Percentiles rank a stretch among this genome's conserved stretches.
Conservation (phyloP, 192 early-diverging fungal genomes). For the Coemansia sp. region DNA sequence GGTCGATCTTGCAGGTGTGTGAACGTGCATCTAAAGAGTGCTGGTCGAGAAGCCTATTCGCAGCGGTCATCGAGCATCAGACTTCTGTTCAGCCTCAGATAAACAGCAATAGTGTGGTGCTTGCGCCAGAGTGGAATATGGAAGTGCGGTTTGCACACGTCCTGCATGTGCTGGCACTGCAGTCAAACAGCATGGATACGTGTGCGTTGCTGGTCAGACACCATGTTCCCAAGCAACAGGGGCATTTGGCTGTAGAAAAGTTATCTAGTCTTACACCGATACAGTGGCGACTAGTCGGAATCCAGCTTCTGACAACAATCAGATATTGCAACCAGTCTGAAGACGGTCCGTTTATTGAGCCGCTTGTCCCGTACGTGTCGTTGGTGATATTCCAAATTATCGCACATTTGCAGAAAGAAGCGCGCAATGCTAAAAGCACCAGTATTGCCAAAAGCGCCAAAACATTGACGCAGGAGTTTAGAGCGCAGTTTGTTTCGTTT, state of each 20-base stretch:
- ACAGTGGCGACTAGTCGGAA: slow-evolving; percentile 29
- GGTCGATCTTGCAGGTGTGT: slow-evolving; percentile 22
- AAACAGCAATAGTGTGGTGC: neutral
- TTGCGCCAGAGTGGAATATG: slow-evolving; percentile 19
- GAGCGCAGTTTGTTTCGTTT: slow-evolving; percentile 31
- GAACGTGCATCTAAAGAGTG: slow-evolving; percentile 15
- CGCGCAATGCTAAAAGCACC: neutral
- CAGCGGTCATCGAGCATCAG: neutral
- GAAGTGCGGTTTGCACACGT: slow-evolving; percentile 32
- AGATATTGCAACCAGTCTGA: slow-evolving; percentile 20
- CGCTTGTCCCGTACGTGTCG: slow-evolving; percentile 33
- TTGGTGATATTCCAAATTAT: slow-evolving; percentile 12
- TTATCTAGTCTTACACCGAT: slow-evolving; percentile 16
- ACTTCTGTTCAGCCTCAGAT: neutral
- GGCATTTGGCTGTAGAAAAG: too few relatives aligned
- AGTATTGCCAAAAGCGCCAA: slow-evolving; percentile 2
- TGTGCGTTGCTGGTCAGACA: slow-evolving; percentile 11
- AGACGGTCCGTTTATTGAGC: neutral
- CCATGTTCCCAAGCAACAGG: neutral
- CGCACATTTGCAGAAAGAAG: neutral
- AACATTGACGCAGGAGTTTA: slow-evolving; percentile 7
- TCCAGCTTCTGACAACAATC: slow-evolving; percentile 17
- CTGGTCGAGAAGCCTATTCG: slow-evolving; percentile 29
- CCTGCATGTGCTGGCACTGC: slow-evolving; percentile 21
- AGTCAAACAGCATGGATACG: slow-evolving; percentile 1